Base-by-base conservation (phyloP, 1,284 basidiomycete species). In the Rhodotorula sp. region DNA sequence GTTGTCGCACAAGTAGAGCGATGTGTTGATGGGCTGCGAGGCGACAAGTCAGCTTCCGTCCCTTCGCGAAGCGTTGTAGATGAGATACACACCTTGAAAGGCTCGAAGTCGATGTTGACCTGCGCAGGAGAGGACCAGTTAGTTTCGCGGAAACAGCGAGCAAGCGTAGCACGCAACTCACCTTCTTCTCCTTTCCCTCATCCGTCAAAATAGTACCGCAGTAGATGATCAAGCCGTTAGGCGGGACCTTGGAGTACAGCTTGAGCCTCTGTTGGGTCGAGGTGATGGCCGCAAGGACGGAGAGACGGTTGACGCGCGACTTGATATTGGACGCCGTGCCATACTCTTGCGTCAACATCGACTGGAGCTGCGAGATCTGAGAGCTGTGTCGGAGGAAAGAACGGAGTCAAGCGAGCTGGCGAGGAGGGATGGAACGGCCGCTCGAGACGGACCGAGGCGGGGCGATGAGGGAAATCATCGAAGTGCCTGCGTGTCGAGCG, bases 211-310 rank as follows among this genome's bases (percentile, higher is more conserved):
- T 92, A 24, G 96, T 99, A 59, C 95, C 95, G 64, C 81, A 82
- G 77, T 82, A 99, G 51, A 99, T 88, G 74, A 97, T 92, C 48
- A 99, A 87, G 73, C 95, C 96, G 76, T 99, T 99, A 32, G 94
- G 92, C 5, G 95, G 96, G 0, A 97, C 94, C 72, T 92, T 88
- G 79, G 89, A 92, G 85, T 98, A 99, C 15, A 99, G 85, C 84
- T 99, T 99, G 73, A 99, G 86, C 76, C 94, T 88, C 77, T 99
- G 94, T 82, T 99, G 95, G n/a, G 96, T 98, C 78, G 92, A 94
- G 29, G 95, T 98, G 80, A 99, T 99, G 72, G 96, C 96, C 57
- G 95, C 92, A 59, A 99, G 86, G 34, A 99, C 96, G 47, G 95
- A 99, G 49, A 97, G 87, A 76, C 95, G 88, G 84, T 99, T 99